Evolutionary conservation across 2,329 filamentous ascomycete genomes (phyloP), one percentile per base, ranked within the genome.

Genomic region (Pseudonectria buxi): DNA sequence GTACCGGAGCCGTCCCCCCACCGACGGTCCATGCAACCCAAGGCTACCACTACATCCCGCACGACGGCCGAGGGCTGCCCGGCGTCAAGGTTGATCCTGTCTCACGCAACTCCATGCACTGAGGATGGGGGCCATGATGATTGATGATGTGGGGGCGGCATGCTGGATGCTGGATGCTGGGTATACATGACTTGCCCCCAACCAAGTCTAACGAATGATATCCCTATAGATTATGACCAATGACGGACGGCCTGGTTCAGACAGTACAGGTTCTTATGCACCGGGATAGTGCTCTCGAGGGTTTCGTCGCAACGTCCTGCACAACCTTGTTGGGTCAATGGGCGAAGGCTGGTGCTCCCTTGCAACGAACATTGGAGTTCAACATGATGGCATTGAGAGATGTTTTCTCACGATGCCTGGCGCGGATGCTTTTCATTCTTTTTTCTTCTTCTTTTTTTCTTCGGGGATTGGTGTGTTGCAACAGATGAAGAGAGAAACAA

Each of bases 11-110:
- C 28, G 43, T 64, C 24, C 37, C 49, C 9, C 55, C 55, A 24
- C 41, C 47, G 9, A 35, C 54, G 7, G 56, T 59, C 6, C 51
- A 50, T 16, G 45, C 52, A 13, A 43, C 55, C n/a, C 45, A 55
- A 16, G 49, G 55, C 4, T 65, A 63, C 30, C 56, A 56, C 29
- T 63, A 63, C 26, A 38, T 64, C 27, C 39, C 59, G 1, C 50
- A 49, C 14, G 62, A 65, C 31, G 48, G 46, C 16, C 55, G 60
- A 34, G 52, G 49, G 9, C 37, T 64, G 33, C 41, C 55, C 11
- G 49, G 45, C 7, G 46, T 56, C 16, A 49, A 58, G 37, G 55
- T 55, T 15, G 59, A 62, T 30, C 43, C 47, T 30, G 49, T 47
- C 3, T 40, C 50, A 22, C 52, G 57, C 24, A 50, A 47, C 29